These are phyloP conservation scores for Zasmidium cellare DNA, from an alignment of 2,329 filamentous ascomycete genomes.

Conservation along the genomic window DNA sequence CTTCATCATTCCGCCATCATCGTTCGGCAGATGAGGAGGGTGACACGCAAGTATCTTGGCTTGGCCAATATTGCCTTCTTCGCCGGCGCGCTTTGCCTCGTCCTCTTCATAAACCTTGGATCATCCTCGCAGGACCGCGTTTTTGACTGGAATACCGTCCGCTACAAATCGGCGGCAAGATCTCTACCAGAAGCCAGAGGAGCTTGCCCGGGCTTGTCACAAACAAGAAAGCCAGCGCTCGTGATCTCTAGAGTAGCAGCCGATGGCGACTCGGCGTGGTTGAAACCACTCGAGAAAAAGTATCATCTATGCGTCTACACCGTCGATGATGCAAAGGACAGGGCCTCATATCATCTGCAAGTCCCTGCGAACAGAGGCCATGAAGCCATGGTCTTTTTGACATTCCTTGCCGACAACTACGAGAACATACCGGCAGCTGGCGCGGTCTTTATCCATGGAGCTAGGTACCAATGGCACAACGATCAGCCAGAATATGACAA, in stretches of 20 bases:
- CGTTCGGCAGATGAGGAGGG: constrained; percentile 9
- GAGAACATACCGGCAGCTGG: constrained; percentile 55
- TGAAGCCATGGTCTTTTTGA: constrained; percentile 62
- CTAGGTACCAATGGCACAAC: constrained; percentile 58
- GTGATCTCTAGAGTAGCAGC: constrained; percentile 43
- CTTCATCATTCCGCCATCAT: not conserved
- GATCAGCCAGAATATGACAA: constrained; percentile 50
- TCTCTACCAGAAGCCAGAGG: constrained; percentile 38
- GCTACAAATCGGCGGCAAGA: constrained; percentile 42
- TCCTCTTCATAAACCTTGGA: constrained; percentile 13
- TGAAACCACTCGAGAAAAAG: constrained; percentile 37
- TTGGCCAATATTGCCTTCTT: constrained; percentile 11
- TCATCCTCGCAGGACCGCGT: constrained; percentile 12
- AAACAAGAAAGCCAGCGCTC: constrained; percentile 44
- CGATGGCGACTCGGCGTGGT: constrained; percentile 46
- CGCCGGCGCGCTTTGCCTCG: constrained; percentile 9
- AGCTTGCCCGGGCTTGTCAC: constrained; percentile 43
- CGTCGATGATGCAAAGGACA: constrained; percentile 36
- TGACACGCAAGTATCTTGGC: constrained; percentile 15
- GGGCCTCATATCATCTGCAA: constrained; percentile 36
- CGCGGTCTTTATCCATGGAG: constrained; percentile 60
- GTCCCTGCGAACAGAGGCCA: constrained; percentile 57
- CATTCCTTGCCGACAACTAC: constrained; percentile 62
- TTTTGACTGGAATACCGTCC: constrained; percentile 47
- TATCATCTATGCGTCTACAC: constrained; percentile 52